Conservation (phyloP, 2,329 filamentous ascomycete species). For the Nemania abortiva region DNA sequence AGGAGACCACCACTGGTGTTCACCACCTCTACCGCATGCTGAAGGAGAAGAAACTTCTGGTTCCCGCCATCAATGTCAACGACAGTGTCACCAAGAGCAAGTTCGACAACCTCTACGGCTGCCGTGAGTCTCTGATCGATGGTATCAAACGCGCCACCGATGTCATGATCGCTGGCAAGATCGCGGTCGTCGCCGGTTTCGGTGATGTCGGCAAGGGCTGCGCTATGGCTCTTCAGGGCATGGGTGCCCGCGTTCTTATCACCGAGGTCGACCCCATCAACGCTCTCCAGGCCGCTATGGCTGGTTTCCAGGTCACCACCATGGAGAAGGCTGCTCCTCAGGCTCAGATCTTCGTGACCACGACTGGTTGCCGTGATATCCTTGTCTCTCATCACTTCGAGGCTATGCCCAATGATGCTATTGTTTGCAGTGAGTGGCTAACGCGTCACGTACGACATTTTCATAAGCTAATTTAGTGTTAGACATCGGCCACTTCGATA, state of each 20-base stretch:
- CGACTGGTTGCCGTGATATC: slow-evolving; percentile 99
- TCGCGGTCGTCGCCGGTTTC: slow-evolving; percentile 96
- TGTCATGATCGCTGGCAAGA: slow-evolving; percentile 99
- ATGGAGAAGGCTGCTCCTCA: slow-evolving; percentile 94
- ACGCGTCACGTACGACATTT: not conserved
- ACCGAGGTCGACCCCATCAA: slow-evolving; percentile 99
- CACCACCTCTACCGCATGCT: slow-evolving; percentile 99
- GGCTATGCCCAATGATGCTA: slow-evolving; percentile 96
- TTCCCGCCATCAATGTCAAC: slow-evolving; percentile 99
- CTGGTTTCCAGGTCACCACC: slow-evolving; percentile 94
- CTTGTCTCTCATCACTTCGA: slow-evolving; percentile 92
- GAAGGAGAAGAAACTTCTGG: slow-evolving; percentile 88
- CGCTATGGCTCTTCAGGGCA: slow-evolving; percentile 92
- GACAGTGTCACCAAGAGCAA: slow-evolving; percentile 99
- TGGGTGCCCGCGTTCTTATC: slow-evolving; percentile 96
- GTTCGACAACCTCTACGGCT: slow-evolving; percentile 99
- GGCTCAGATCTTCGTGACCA: slow-evolving; percentile 99
- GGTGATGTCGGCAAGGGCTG: slow-evolving; percentile 99
- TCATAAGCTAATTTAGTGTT: slow-evolving; percentile 40
- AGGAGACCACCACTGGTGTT: slow-evolving; percentile 99
- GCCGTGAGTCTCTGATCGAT: slow-evolving; percentile 97
- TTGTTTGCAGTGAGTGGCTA: slow-evolving; percentile 86
- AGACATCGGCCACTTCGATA: slow-evolving; percentile 99
- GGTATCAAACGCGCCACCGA: slow-evolving; percentile 99
- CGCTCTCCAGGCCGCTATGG: slow-evolving; percentile 97